Base-by-base conservation (phyloP, 345 rosid species). In the Brassica carinata region DNA sequence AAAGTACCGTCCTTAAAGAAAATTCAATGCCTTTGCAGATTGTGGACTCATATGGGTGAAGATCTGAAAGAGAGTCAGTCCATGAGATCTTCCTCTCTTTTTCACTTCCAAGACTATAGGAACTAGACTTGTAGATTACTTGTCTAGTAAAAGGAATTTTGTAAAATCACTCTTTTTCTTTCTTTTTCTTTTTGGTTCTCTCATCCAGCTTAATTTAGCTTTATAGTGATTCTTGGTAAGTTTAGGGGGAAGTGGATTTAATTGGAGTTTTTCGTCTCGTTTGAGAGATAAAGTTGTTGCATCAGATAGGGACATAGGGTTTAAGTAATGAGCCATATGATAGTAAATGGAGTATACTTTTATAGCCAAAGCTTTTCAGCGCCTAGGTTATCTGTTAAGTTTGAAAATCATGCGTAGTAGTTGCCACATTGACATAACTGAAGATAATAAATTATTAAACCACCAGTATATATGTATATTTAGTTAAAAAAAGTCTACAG, bases 1-100 rank as follows among this genome's bases (percentile, higher is more conserved):
- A 93, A 59, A 59, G 89, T 90, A 67, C 99, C 99, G 5, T 94
- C 97, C 70, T 80, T 85, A 61, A 86, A 73, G 38, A 34, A 34
- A 7, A 34, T 0, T 34, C 38, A 5, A 40, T 8, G 13, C 48
- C 48, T 40, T 40, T 40, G 48, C 48, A 40, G 73, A 73, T 58
- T 58, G 15, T 34, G n/a, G 40, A 36, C 7, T 48, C 65, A 7
- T 71, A 40, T 30, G 64, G 64, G 26, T 7, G 15, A 57, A 69
- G 59, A 36, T 68, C 65, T 45, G 75, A 68, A 59, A 73, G 78
- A 74, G 73, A 68, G 75, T 74, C 48, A 68, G 75, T 74, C 48
- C 26, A 48, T 80, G 71, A 69, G 79, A 45, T 62, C 67, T 53
- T 69, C 58, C 66, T 80, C 66, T 34, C 74, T 74, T 69, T 11